Percentiles rank a stretch among this genome's conserved stretches.
Evolutionary conservation across 768 basidiomycete species (phyloP).

Genomic region (Paxillus rubicundulus): DNA sequence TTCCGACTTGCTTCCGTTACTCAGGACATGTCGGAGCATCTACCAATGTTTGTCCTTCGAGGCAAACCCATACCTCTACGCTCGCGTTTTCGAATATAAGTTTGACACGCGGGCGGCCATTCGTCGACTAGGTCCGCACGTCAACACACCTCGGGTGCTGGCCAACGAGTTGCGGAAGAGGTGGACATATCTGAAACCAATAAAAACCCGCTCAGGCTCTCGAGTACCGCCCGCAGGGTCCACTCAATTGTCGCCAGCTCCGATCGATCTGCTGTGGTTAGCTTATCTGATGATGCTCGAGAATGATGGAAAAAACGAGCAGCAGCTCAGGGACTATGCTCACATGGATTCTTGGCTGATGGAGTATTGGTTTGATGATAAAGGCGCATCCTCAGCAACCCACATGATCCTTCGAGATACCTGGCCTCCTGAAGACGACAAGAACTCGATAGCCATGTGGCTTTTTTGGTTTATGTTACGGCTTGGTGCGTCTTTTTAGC

Average conservation of each 20-base stretch:
- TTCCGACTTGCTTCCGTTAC: slow-evolving; percentile 52
- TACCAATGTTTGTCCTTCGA: slow-evolving; percentile 48
- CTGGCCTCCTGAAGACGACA: slow-evolving; percentile 58
- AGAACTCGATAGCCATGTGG: slow-evolving; percentile 70
- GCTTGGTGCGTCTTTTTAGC: slow-evolving; percentile 45
- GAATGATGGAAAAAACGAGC: slow-evolving; percentile 71
- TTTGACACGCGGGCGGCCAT: slow-evolving; percentile 59
- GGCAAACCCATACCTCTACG: slow-evolving; percentile 68
- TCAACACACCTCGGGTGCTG: slow-evolving; percentile 42
- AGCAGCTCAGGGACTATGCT: slow-evolving; percentile 69
- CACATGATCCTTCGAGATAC: slow-evolving; percentile 38
- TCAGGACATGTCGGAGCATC: slow-evolving; percentile 47
- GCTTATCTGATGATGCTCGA: slow-evolving; percentile 80
- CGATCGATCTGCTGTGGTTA: slow-evolving; percentile 53
- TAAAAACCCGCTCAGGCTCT: slow-evolving; percentile 40
- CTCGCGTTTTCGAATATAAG: slow-evolving; percentile 61
- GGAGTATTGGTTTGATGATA: slow-evolving; percentile 62
- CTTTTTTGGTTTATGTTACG: slow-evolving; percentile 71
- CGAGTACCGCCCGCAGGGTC: slow-evolving; percentile 19
- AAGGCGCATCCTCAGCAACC: slow-evolving; percentile 53
- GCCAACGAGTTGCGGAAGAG: slow-evolving; percentile 66
- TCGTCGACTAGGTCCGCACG: slow-evolving; percentile 46
- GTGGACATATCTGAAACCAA: slow-evolving; percentile 53
- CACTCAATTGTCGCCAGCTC: slow-evolving; percentile 16
- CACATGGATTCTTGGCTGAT: slow-evolving; percentile 60